phyloP scores from a whole-genome alignment of 495 filamentous ascomycete genomes.

The Podospora pseudopauciseta region DNA sequence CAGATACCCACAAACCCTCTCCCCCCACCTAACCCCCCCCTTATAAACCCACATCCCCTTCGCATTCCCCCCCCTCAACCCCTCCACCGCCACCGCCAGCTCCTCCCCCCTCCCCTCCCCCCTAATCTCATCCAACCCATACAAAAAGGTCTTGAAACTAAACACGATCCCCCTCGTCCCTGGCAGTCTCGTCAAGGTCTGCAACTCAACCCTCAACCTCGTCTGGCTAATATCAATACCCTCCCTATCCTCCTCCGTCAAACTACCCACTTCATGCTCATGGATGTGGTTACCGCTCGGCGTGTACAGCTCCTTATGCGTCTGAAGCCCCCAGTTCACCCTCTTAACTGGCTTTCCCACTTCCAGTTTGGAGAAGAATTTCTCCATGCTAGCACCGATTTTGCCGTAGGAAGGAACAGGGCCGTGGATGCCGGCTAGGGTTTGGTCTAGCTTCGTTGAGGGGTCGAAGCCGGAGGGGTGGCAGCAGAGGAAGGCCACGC shows the following conservation, averaged over 20 bases:
- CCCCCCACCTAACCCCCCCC: slow-evolving; percentile 62
- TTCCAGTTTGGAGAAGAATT: slow-evolving; percentile 60
- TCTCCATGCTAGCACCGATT: slow-evolving; percentile 72
- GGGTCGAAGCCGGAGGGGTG: slow-evolving; percentile 73
- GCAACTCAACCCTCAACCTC: slow-evolving; percentile 66
- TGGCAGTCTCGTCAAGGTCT: slow-evolving; percentile 72
- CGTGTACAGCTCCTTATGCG: slow-evolving; percentile 52
- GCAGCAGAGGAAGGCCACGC: slow-evolving; percentile 65
- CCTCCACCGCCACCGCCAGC: slow-evolving; percentile 69
- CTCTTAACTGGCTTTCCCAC: slow-evolving; percentile 54
- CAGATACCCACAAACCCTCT: slow-evolving; percentile 57
- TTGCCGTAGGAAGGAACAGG: slow-evolving; percentile 72
- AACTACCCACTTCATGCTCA: slow-evolving; percentile 35
- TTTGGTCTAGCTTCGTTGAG: slow-evolving; percentile 57
- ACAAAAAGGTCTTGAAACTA: slow-evolving; percentile 76
- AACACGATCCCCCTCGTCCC: slow-evolving; percentile 65
- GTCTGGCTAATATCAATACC: slow-evolving; percentile 51
- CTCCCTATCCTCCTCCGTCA: slow-evolving; percentile 34
- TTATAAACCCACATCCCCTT: slow-evolving; percentile 69
- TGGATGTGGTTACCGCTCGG: slow-evolving; percentile 51
- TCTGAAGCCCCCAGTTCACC: slow-evolving; percentile 65
- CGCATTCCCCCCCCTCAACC: slow-evolving; percentile 63
- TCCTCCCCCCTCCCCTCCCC: slow-evolving; percentile 62
- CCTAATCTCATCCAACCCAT: slow-evolving; percentile 63
- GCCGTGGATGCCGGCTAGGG: slow-evolving; percentile 63